A percentile compares a stretch with the other conserved stretches of the same genome.
Evolutionary conservation across 2,329 filamentous ascomycete genomes (phyloP).

Genomic region (Nigrospora sphaerica): DNA sequence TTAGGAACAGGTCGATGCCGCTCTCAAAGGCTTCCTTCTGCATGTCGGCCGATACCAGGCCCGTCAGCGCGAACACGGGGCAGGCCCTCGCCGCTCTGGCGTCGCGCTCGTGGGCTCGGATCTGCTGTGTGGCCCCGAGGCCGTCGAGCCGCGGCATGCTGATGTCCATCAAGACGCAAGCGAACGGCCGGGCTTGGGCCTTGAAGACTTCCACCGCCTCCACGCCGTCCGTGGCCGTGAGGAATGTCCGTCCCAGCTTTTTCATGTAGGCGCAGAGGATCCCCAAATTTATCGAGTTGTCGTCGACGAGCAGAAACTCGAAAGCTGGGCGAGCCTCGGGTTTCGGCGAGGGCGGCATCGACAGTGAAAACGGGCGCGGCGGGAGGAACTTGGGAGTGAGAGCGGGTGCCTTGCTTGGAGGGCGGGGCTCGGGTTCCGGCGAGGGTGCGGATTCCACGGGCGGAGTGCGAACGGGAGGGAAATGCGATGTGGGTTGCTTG

Average conservation of each 20-base stretch:
- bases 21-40: constrained; percentile 37
- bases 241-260: constrained; percentile 19
- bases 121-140: constrained; percentile 28
- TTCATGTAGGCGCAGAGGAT: constrained; percentile 21
- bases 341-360: too few species aligned
- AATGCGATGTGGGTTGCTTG: not conserved
- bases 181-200: not conserved
- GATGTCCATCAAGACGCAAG: constrained; percentile 22
- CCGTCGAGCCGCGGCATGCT: constrained; percentile 39
- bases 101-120: constrained; percentile 31
- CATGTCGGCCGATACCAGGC: constrained; percentile 32
- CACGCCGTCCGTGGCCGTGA: constrained; percentile 26
- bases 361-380: too few species aligned
- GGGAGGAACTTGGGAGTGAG: not conserved
- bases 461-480: too few species aligned
- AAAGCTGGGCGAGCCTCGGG: not conserved
- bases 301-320: constrained; percentile 28
- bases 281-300: constrained; percentile 29
- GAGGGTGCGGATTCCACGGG: too few species aligned
- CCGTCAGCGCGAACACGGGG: constrained; percentile 34
- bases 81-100: constrained; percentile 25
- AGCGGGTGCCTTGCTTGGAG: too few species aligned
- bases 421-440: too few species aligned
- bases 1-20: constrained; percentile 38
- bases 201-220: constrained; percentile 28